Evolutionary conservation across 2,329 filamentous ascomycete species (phyloP).

Genomic region (Ophiostoma ips): DNA sequence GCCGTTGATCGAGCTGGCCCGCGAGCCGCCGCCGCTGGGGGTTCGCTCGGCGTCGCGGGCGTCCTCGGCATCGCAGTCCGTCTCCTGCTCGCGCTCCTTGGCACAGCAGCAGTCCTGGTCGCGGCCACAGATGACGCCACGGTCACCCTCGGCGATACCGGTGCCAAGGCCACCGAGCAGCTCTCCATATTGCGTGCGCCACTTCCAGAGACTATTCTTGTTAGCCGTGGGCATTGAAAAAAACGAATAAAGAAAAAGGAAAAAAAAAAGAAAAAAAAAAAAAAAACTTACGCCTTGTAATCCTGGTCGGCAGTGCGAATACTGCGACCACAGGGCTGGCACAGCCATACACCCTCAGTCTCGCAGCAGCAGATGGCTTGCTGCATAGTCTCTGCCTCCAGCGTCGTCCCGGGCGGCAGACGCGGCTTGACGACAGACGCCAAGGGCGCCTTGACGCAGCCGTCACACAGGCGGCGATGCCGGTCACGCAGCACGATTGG

Average conservation of each 20-base stretch:
- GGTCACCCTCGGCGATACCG: constrained; percentile 75
- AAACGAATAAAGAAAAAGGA: neutral
- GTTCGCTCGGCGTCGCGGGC: constrained; percentile 33
- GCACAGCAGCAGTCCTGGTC: constrained; percentile 62
- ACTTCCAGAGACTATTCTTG: constrained; percentile 58
- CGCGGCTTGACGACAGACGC: constrained; percentile 34
- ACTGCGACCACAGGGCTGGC: constrained; percentile 64
- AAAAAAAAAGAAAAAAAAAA: neutral
- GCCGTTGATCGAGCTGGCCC: constrained; percentile 3
- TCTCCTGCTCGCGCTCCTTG: constrained; percentile 66
- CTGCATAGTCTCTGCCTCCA: constrained; percentile 43
- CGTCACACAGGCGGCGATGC: constrained; percentile 66
- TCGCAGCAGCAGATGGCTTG: constrained; percentile 39
- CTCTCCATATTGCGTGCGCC: constrained; percentile 74
- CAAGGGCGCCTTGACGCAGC: constrained; percentile 61
- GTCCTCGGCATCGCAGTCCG: constrained; percentile 73
- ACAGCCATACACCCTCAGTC: constrained; percentile 61
- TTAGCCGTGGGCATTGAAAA: neutral
- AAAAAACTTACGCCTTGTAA: constrained; percentile 38
- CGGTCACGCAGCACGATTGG: constrained; percentile 53
- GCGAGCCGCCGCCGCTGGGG: constrained; percentile 5
- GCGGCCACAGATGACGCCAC: constrained; percentile 80
- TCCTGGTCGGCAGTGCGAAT: constrained; percentile 47
- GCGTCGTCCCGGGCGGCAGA: constrained; percentile 29
- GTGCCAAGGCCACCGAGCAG: constrained; percentile 69